Evolutionary conservation across 805 yeast genomes (phyloP).

Genomic region (Saccharomyces paradoxus): DNA sequence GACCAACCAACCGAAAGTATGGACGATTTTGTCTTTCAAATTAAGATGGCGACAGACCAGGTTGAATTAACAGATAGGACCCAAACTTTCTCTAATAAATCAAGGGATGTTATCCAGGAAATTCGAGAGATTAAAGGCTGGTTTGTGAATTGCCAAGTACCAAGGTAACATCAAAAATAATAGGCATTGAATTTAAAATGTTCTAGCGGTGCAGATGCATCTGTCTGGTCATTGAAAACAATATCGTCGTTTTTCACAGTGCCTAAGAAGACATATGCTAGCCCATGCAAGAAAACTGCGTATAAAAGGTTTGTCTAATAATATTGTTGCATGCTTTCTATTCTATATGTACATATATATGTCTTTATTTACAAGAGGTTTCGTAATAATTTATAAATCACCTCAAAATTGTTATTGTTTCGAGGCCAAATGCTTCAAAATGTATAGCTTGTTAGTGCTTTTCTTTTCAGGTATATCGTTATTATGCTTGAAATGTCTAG

Average conservation of each 20-base stretch:
- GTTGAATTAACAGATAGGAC: slow-evolving; percentile 11
- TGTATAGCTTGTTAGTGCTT: slow-evolving; percentile 5
- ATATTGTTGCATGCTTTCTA: slow-evolving; percentile 1
- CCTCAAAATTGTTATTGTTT: slow-evolving; percentile 3
- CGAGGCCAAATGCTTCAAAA: background rate
- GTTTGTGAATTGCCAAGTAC: slow-evolving; percentile 33
- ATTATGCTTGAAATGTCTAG: background rate
- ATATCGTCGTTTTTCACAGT: background rate
- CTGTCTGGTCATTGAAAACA: background rate
- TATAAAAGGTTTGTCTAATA: background rate
- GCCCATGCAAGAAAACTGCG: background rate
- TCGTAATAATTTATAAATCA: slow-evolving; percentile 5
- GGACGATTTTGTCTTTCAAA: slow-evolving; percentile 26
- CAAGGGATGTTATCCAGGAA: slow-evolving; percentile 19
- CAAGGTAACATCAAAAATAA: slow-evolving; percentile 2
- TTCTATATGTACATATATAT: slow-evolving; percentile 1
- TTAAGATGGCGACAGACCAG: slow-evolving; percentile 20
- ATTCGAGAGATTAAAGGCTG: slow-evolving; percentile 37
- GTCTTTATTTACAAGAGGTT: background rate
- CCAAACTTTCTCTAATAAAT: background rate
- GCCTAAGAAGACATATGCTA: background rate
- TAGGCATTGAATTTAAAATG: background rate
- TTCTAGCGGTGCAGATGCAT: background rate
- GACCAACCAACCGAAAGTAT: slow-evolving; percentile 10
- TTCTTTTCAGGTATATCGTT: background rate